phyloP scores from a whole-genome alignment of 192 early-diverging fungal genomes.

The Umbelopsis ramanniana region DNA sequence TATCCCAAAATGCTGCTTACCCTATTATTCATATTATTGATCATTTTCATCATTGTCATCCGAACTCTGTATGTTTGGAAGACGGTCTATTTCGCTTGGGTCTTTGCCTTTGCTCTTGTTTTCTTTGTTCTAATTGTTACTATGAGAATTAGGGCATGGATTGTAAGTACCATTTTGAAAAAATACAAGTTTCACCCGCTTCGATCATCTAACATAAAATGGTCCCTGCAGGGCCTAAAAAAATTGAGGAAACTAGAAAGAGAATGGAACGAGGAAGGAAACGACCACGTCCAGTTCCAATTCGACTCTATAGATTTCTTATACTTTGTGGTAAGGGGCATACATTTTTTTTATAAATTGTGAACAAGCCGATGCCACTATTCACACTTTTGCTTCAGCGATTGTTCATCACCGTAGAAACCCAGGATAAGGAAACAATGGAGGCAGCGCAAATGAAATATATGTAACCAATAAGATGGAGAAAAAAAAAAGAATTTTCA shows the following conservation, averaged over 20 bases:
- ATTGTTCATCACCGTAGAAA: neutral
- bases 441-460: neutral
- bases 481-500: neutral
- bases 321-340: slow-evolving; percentile 13
- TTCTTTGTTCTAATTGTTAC: neutral
- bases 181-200: neutral
- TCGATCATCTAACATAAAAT: neutral
- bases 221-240: neutral
- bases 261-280: neutral
- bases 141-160: neutral
- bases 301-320: neutral
- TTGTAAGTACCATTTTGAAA: neutral
- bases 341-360: too few relatives aligned
- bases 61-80: slow-evolving; percentile 7
- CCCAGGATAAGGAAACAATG: slow-evolving; percentile 4
- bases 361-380: neutral
- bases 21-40: neutral
- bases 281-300: neutral
- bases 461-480: neutral
- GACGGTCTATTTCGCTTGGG: slow-evolving; percentile 11
- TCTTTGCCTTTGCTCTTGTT: slow-evolving; percentile 4
- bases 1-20: slow-evolving; percentile 8
- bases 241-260: slow-evolving; percentile 8
- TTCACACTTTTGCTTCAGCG: neutral
- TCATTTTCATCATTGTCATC: slow-evolving; percentile 14